phyloP scores from a whole-genome alignment of 257 asterid genomes.

The Nicotiana obtusifolia region DNA sequence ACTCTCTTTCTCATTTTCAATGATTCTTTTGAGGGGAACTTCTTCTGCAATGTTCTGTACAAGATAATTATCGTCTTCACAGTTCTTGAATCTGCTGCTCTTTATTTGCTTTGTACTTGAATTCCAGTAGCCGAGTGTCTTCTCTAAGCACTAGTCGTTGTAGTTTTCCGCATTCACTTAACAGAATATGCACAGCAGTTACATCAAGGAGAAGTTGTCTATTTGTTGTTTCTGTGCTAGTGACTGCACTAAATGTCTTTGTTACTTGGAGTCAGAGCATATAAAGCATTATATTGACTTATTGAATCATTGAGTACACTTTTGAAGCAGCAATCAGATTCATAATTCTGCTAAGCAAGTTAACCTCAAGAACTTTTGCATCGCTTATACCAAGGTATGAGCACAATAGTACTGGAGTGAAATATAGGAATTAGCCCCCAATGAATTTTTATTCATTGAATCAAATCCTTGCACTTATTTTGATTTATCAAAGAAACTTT shows the following conservation, averaged over 20 bases:
- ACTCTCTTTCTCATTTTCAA: neutral
- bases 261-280: neutral
- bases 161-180: neutral
- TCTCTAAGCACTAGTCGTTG: neutral
- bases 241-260: neutral
- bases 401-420: neutral
- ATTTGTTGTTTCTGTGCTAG: neutral
- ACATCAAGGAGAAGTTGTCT: neutral
- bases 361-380: neutral
- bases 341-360: neutral
- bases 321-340: neutral
- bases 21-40: neutral
- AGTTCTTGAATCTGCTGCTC: neutral
- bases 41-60: neutral
- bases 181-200: neutral
- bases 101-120: neutral
- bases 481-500: too few relatives aligned
- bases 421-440: neutral
- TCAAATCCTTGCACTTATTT: neutral
- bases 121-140: neutral
- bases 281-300: neutral
- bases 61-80: neutral
- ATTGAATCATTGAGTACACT: neutral
- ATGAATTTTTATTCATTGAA: neutral
- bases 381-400: neutral